phyloP scores from a whole-genome alignment of 129 eudicot genomes.

The Centaurea solstitialis region DNA sequence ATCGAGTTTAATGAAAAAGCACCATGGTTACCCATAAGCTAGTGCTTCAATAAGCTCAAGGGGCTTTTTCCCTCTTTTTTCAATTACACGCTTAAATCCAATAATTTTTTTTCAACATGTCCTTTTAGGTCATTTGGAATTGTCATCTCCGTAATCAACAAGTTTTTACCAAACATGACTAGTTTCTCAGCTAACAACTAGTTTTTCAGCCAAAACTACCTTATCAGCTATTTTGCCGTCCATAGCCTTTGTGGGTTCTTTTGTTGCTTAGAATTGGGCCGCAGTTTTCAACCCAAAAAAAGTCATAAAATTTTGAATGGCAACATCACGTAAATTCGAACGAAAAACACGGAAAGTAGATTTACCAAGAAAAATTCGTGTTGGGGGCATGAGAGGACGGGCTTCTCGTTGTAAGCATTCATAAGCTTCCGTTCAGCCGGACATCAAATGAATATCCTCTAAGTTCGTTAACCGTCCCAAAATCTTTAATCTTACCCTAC shows the following conservation, averaged over 20 bases:
- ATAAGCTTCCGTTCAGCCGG: conserved; percentile 85
- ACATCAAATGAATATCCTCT: conserved; percentile 76
- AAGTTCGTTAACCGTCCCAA: conserved; percentile 74
- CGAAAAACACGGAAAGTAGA: not conserved
- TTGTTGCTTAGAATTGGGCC: not conserved
- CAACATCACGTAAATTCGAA: not conserved
- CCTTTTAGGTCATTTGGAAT: not conserved
- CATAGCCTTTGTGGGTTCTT: not conserved
- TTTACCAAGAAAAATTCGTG: conserved; percentile 88
- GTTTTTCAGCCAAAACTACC: too few relatives aligned
- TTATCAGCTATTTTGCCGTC: not conserved
- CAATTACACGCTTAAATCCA: not conserved
- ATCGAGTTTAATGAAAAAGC: not conserved
- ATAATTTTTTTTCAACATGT: not conserved
- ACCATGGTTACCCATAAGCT: not conserved
- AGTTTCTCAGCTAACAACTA: not conserved
- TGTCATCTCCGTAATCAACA: not conserved
- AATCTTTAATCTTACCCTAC: conserved; percentile 89
- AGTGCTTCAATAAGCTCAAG: not conserved
- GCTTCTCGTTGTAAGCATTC: conserved; percentile 95
- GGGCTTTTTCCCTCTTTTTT: not conserved
- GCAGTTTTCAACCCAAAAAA: not conserved
- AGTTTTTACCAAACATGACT: not conserved
- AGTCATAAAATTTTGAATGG: not conserved
- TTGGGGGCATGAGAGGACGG: conserved; percentile 95